Evolutionary conservation across 2,329 filamentous ascomycete species (phyloP).

Genomic region (Chalaropsis ovoidea): DNA sequence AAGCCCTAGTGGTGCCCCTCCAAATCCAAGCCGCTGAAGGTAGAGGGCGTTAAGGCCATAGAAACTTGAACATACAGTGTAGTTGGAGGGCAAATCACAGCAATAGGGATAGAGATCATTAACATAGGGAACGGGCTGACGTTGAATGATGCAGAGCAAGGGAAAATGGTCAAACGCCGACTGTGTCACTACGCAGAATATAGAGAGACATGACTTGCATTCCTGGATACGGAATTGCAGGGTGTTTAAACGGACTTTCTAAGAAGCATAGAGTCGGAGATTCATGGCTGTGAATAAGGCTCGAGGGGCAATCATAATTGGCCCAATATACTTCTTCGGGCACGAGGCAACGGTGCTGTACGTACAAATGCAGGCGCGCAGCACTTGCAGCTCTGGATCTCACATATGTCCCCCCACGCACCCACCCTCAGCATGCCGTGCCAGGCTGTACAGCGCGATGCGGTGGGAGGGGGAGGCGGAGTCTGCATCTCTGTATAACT

Average conservation of each 20-base stretch:
- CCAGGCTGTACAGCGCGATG: background rate
- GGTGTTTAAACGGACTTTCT: background rate
- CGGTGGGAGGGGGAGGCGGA: background rate
- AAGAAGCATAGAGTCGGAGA: background rate
- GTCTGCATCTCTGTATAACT: background rate
- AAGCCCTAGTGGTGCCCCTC: background rate
- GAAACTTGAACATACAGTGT: background rate
- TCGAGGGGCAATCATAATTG: background rate
- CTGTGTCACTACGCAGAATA: background rate
- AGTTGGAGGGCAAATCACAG: background rate
- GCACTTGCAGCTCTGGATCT: conserved; percentile 1
- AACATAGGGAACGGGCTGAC: background rate
- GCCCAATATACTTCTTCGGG: background rate
- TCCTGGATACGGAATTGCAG: background rate
- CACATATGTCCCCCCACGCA: too few species aligned
- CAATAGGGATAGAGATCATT: background rate
- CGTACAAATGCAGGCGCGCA: background rate
- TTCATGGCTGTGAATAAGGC: background rate
- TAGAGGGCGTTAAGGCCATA: background rate
- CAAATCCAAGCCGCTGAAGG: background rate
- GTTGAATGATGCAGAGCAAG: background rate
- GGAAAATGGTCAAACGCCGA: background rate
- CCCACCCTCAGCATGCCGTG: background rate
- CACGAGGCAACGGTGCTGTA: background rate
- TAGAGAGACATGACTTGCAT: background rate